Percentiles rank a stretch among this genome's conserved stretches.
phyloP scores from a whole-genome alignment of 345 rosid genomes.

The Lepidium sativum region DNA sequence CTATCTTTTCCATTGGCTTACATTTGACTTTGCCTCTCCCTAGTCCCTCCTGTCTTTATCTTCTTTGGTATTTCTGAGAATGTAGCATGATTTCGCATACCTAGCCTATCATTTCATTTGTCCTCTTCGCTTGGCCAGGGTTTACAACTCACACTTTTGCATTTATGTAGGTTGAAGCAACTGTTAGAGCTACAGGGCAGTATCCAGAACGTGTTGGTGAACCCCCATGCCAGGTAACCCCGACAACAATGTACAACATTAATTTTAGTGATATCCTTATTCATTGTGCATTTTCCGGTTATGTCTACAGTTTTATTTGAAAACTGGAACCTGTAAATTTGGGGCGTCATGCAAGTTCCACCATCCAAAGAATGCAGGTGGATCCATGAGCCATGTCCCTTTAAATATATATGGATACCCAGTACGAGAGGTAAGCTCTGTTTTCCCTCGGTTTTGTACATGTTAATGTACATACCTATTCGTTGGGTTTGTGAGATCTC shows the following conservation, averaged over 20 bases:
- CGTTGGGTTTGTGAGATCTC: neutral
- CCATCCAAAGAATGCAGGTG: conserved; percentile 83
- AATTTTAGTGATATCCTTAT: neutral
- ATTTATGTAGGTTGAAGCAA: conserved; percentile 51
- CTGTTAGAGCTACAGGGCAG: conserved; percentile 70
- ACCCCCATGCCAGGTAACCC: conserved; percentile 72
- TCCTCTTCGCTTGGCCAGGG: neutral
- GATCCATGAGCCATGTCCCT: conserved; percentile 52
- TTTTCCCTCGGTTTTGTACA: neutral
- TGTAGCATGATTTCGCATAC: neutral
- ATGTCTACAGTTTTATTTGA: conserved; percentile 61
- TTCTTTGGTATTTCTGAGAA: neutral
- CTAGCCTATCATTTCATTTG: neutral
- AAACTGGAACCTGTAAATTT: conserved; percentile 86
- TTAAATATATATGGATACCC: conserved; percentile 74
- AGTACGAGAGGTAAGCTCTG: conserved; percentile 51
- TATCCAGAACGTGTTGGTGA: conserved; percentile 86
- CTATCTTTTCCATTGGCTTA: neutral
- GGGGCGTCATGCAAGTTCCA: conserved; percentile 96
- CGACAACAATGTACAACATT: neutral
- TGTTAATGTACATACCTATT: too few relatives aligned
- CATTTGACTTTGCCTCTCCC: neutral
- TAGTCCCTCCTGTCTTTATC: too few relatives aligned
- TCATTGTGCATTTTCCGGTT: neutral
- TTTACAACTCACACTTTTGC: neutral